Evolutionary conservation across 2,329 filamentous ascomycete genomes (phyloP).

Genomic region (Venturia effusa): DNA sequence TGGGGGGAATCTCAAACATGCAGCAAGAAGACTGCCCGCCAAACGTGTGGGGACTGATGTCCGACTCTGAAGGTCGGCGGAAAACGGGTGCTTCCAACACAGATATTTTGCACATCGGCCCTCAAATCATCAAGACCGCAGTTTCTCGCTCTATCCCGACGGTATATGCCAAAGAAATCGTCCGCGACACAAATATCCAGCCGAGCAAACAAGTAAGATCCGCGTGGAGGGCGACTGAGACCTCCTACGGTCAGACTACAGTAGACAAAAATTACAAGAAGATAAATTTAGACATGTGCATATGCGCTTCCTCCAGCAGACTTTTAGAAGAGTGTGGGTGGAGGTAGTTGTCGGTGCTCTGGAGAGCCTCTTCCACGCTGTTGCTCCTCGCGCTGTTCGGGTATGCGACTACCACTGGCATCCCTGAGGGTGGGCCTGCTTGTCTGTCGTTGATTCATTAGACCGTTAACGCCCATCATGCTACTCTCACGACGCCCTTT

Average conservation of each 20-base stretch:
- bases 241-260: not conserved
- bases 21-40: not conserved
- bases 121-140: not conserved
- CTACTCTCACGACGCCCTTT: constrained; percentile 9
- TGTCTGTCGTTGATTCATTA: constrained; percentile 9
- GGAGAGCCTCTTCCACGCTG: not conserved
- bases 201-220: not conserved
- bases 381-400: not conserved
- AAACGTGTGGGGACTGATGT: not conserved
- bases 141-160: not conserved
- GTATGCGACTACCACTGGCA: constrained; percentile 5
- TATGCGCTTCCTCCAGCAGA: not conserved
- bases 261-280: not conserved
- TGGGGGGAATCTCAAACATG: not conserved
- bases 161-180: not conserved
- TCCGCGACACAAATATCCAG: not conserved
- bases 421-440: constrained; percentile 7
- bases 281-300: not conserved
- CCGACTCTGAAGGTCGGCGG: too few relatives aligned
- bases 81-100: too few relatives aligned
- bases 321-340: not conserved
- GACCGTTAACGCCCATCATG: constrained; percentile 11
- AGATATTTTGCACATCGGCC: not conserved
- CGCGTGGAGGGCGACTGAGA: not conserved
- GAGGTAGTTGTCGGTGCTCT: not conserved